phyloP scores from a whole-genome alignment of 352 stramenopile species.

The Globisporangium cylindrosporum region DNA sequence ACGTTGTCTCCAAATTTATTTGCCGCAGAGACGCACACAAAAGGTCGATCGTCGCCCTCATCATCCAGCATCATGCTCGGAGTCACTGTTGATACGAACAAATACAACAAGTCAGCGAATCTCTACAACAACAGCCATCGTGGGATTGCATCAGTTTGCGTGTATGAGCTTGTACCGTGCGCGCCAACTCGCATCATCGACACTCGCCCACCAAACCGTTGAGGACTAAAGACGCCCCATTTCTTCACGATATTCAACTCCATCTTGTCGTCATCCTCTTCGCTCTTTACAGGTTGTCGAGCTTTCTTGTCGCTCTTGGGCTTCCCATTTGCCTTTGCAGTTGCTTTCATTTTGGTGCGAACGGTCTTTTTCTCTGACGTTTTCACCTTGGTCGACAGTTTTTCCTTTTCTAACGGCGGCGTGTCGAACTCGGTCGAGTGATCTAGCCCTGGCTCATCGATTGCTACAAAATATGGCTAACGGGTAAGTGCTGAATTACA shows the following conservation, averaged over 20 bases:
- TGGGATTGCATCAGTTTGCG: too few relatives aligned
- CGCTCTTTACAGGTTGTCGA: not conserved
- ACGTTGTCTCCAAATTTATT: conserved; percentile 8
- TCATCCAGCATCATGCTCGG: not conserved
- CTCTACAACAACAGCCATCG: not conserved
- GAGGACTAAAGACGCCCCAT: conserved; percentile 9
- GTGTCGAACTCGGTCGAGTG: not conserved
- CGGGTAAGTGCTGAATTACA: not conserved
- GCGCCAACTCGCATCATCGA: conserved; percentile 6
- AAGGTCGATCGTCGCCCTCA: not conserved
- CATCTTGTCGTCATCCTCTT: not conserved
- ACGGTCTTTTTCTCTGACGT: not conserved
- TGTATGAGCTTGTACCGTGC: not conserved
- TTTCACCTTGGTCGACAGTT: not conserved
- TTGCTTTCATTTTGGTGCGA: not conserved
- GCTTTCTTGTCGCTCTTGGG: not conserved
- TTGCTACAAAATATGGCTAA: not conserved
- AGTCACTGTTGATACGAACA: not conserved
- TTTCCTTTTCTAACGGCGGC: not conserved
- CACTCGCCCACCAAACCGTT: not conserved
- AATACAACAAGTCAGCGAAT: not conserved
- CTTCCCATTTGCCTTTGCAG: not conserved
- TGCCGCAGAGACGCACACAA: conserved; percentile 12
- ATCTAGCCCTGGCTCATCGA: not conserved
- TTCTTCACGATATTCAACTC: conserved; percentile 7